phyloP scores from a whole-genome alignment of 1,284 basidiomycete genomes.

The Fomitopsis betulina region DNA sequence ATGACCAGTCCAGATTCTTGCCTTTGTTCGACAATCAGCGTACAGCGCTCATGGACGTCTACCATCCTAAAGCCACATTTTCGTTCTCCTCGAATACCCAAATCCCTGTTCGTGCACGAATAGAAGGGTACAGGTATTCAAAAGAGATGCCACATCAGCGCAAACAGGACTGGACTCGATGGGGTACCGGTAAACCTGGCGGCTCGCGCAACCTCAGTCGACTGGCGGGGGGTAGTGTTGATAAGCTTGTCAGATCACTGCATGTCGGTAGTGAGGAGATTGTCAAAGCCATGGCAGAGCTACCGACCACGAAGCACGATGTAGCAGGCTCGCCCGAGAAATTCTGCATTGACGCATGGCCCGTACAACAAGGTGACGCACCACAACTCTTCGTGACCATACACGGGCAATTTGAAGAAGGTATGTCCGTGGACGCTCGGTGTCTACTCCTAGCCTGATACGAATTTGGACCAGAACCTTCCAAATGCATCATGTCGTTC shows the following conservation, averaged over 20 bases:
- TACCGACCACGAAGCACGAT: slow-evolving; percentile 83
- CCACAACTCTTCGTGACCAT: slow-evolving; percentile 76
- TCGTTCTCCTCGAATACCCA: slow-evolving; percentile 82
- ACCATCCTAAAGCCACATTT: slow-evolving; percentile 83
- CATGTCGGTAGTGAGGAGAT: slow-evolving; percentile 72
- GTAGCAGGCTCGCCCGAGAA: slow-evolving; percentile 69
- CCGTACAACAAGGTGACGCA: slow-evolving; percentile 57
- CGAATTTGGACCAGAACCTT: slow-evolving; percentile 19
- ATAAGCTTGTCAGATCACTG: slow-evolving; percentile 65
- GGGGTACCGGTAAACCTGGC: slow-evolving; percentile 50
- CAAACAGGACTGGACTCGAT: slow-evolving; percentile 71
- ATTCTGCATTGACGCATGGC: slow-evolving; percentile 90
- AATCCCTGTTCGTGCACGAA: slow-evolving; percentile 69
- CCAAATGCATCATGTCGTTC: slow-evolving; percentile 80
- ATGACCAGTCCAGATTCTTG: slow-evolving; percentile 62
- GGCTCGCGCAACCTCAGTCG: slow-evolving; percentile 79
- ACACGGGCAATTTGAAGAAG: slow-evolving; percentile 90
- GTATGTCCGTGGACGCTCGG: slow-evolving; percentile 41
- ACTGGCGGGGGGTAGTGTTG: slow-evolving; percentile 47
- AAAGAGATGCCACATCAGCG: slow-evolving; percentile 75
- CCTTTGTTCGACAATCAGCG: slow-evolving; percentile 80
- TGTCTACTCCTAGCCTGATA: neutral
- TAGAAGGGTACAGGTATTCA: slow-evolving; percentile 58
- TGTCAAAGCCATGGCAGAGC: slow-evolving; percentile 52
- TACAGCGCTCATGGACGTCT: slow-evolving; percentile 63